phyloP scores from a whole-genome alignment of 1,284 basidiomycete species.

The Chalciporus piperatoides region DNA sequence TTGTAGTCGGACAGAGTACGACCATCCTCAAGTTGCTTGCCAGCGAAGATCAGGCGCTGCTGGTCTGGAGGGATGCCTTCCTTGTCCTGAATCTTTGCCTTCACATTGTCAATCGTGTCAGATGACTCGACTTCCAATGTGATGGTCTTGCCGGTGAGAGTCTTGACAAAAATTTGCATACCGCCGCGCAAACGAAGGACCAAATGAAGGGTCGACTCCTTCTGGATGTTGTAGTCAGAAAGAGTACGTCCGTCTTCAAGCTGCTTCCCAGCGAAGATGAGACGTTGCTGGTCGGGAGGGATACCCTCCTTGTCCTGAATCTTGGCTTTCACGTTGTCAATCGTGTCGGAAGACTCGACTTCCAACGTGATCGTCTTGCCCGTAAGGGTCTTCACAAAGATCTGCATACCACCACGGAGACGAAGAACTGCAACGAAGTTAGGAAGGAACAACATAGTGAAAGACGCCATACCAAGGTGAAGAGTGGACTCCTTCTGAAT shows the following conservation, averaged over 20 bases:
- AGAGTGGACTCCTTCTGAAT: slow-evolving; percentile 74
- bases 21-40: slow-evolving; percentile 71
- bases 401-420: slow-evolving; percentile 71
- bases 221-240: slow-evolving; percentile 78
- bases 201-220: slow-evolving; percentile 61
- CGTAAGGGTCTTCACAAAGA: slow-evolving; percentile 73
- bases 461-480: slow-evolving; percentile 42
- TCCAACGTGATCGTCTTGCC: slow-evolving; percentile 87
- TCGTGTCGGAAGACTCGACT: slow-evolving; percentile 87
- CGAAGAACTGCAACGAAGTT: slow-evolving; percentile 47
- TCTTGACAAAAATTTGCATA: slow-evolving; percentile 72
- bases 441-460: accelerated
- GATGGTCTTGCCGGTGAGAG: slow-evolving; percentile 76
- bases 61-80: slow-evolving; percentile 71
- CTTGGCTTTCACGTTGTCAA: slow-evolving; percentile 85
- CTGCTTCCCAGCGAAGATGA: slow-evolving; percentile 84
- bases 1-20: slow-evolving; percentile 64
- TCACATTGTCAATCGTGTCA: slow-evolving; percentile 74
- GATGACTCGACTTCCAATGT: slow-evolving; percentile 75
- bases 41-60: slow-evolving; percentile 74
- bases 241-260: slow-evolving; percentile 74
- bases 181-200: slow-evolving; percentile 49
- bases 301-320: slow-evolving; percentile 85
- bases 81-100: slow-evolving; percentile 76
- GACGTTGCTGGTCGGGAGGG: slow-evolving; percentile 80